A percentile compares a stretch with the other conserved stretches of the same genome.
phyloP scores from a whole-genome alignment of 139 green algal genomes.

The Gonium pectorale region DNA sequence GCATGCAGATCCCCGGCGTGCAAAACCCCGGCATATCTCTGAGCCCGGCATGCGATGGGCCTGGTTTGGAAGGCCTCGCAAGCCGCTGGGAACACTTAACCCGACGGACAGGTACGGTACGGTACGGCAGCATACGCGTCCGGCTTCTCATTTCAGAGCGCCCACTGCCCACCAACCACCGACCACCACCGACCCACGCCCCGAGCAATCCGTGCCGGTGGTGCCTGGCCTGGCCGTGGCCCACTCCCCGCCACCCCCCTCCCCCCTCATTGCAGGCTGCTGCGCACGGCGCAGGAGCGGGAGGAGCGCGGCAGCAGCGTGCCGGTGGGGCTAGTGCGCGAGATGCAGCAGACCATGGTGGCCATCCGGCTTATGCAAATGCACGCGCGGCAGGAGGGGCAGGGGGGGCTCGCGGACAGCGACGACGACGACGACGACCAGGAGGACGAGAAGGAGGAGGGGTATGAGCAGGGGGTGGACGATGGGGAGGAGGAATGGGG shows the following conservation, averaged over 20 bases:
- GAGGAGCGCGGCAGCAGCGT: background rate
- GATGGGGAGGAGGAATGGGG: background rate
- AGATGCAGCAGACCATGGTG: conserved; percentile 30
- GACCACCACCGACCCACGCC: too few species aligned
- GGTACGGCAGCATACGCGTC: background rate
- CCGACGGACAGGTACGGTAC: too few species aligned
- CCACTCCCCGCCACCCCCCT: background rate
- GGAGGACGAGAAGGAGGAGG: background rate
- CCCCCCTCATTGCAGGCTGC: background rate
- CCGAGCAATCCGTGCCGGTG: too few species aligned
- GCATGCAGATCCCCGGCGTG: too few species aligned
- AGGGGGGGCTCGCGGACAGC: background rate
- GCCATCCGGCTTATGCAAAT: conserved; percentile 1
- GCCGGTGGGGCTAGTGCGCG: background rate
- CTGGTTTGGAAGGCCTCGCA: too few species aligned
- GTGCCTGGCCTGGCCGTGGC: too few species aligned
- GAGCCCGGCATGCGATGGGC: too few species aligned
- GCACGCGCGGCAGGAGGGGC: background rate
- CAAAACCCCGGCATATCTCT: too few species aligned
- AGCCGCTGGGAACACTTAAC: too few species aligned
- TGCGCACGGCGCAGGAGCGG: background rate
- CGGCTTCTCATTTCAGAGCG: too few species aligned
- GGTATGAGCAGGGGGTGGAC: background rate
- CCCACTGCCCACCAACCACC: too few species aligned
- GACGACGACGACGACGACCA: background rate